Percentiles rank a stretch among this genome's conserved stretches.
Evolutionary conservation across 2,329 filamentous ascomycete genomes (phyloP).

Genomic region (Pleomassaria siparia): DNA sequence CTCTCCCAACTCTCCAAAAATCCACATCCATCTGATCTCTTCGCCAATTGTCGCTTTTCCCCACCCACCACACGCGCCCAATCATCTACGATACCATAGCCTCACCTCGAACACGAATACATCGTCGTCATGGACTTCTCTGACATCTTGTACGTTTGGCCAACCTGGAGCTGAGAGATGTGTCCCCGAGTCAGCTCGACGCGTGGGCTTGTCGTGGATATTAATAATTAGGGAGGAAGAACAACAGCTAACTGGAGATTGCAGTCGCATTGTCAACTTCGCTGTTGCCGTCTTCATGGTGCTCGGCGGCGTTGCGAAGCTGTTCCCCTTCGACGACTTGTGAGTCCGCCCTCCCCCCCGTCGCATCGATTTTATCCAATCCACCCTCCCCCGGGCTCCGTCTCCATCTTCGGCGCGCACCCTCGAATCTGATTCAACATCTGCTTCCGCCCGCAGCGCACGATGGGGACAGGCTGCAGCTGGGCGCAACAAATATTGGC

Average conservation of each 20-base stretch:
- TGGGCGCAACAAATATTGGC: background rate
- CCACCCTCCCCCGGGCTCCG: background rate
- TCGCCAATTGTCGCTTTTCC: background rate
- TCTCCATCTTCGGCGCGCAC: background rate
- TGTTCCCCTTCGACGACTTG: slow-evolving; percentile 56
- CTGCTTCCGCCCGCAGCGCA: background rate
- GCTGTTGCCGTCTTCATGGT: slow-evolving; percentile 84
- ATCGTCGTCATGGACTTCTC: slow-evolving; percentile 17
- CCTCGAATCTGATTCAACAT: background rate
- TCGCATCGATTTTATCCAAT: background rate
- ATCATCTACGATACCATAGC: background rate
- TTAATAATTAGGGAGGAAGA: too few species aligned
- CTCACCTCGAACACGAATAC: background rate
- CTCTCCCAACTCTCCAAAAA: background rate
- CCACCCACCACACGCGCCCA: background rate
- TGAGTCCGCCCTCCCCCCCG: slow-evolving; percentile 47
- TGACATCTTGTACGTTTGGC: slow-evolving; percentile 12
- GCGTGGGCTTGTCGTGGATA: too few species aligned
- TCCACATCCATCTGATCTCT: background rate
- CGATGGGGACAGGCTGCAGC: background rate
- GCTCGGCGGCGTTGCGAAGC: slow-evolving; percentile 75
- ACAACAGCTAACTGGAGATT: slow-evolving; percentile 21
- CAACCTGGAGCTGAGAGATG: background rate
- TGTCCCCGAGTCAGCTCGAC: background rate
- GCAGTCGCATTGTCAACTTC: slow-evolving; percentile 92